A percentile compares a stretch with the other conserved stretches of the same genome.
These are phyloP conservation scores for Fusarium guadeloupense DNA, from an alignment of 2,329 filamentous ascomycete genomes.

Conservation along the genomic window DNA sequence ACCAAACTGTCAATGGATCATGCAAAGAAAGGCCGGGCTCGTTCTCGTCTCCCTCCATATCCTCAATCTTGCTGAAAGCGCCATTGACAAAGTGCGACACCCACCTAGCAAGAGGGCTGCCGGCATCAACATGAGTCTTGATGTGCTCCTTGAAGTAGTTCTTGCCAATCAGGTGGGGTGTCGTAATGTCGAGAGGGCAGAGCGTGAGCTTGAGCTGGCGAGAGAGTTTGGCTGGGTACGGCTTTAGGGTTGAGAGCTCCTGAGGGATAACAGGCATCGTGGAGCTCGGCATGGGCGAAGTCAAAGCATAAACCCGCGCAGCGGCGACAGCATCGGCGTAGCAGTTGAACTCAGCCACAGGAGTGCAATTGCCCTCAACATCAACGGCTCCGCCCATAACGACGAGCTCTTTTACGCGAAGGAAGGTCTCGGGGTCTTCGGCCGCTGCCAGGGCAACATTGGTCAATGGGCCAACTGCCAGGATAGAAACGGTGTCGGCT, in stretches of 20 bases:
- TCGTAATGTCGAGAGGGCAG: constrained; percentile 82
- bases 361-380: constrained; percentile 82
- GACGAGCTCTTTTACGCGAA: constrained; percentile 88
- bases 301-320: constrained; percentile 80
- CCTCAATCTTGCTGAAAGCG: constrained; percentile 74
- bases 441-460: constrained; percentile 90
- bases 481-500: constrained; percentile 84
- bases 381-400: constrained; percentile 94
- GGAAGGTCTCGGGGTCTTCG: constrained; percentile 87
- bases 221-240: constrained; percentile 72
- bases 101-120: constrained; percentile 80
- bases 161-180: constrained; percentile 71
- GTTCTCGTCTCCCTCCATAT: constrained; percentile 65
- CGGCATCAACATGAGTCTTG: constrained; percentile 63
- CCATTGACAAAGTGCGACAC: constrained; percentile 75
- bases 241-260: constrained; percentile 59
- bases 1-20: constrained; percentile 83
- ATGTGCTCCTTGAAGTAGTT: constrained; percentile 67
- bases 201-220: constrained; percentile 72
- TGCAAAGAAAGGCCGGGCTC: constrained; percentile 74
- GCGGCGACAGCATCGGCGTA: constrained; percentile 86
- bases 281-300: constrained; percentile 74
- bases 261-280: constrained; percentile 79
- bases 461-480: constrained; percentile 91
- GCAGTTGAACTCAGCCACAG: constrained; percentile 93